Evolutionary conservation across 2,329 filamentous ascomycete species (phyloP), one percentile per base, ranked within the genome.

Genomic region (Pseudopyrenochaeta lycopersici): DNA sequence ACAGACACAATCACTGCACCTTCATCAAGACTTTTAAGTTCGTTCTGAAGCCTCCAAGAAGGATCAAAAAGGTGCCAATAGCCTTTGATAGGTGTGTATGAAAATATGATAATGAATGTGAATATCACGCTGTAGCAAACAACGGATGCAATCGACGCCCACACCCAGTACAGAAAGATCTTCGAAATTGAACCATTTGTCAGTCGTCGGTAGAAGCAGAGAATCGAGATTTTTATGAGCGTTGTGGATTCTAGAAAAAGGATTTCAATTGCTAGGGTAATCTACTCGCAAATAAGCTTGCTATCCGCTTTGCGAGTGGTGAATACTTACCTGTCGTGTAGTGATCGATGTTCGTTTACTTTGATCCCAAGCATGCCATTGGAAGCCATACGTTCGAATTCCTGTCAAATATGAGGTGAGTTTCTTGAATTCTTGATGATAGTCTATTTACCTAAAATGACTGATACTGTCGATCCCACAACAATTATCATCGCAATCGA

Each of bases 131-230:
- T 67, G 55, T 75, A 78, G 14, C 55, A 63, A 2, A 72, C 54
- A 1, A 76, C 74, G 47, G 74, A 72, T 7, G 43, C 56, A 21
- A 78, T 78, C 9, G 63, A 67, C 11, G 46, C 58, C 48, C 69
- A 69, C 7, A 76, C 65, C 3, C 66, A 65, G 52, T 63, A 70
- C 4, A 71, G 62, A 63, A 74, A 77, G n/a, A 52, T 53, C 30
- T 46, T 58, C 1, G 69, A 68, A 39, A 72, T 65, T 1, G 67
- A 62, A 23, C 69, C 66, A 3, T 51, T 59, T 3, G 74, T 66
- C 5, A 79, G 61, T 11, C 77, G 69, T 6, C 72, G 70, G 51
- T 78, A 78, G 63, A 79, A 77, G 63, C 51, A 63, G 10, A 70
- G 62, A 14, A 70, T 68, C 4, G 63, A 67, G 5, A 70, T 58